Evolutionary conservation across 257 asterid genomes (phyloP), one percentile per base, ranked within the genome.

Genomic region (Fraxinus anomala): DNA sequence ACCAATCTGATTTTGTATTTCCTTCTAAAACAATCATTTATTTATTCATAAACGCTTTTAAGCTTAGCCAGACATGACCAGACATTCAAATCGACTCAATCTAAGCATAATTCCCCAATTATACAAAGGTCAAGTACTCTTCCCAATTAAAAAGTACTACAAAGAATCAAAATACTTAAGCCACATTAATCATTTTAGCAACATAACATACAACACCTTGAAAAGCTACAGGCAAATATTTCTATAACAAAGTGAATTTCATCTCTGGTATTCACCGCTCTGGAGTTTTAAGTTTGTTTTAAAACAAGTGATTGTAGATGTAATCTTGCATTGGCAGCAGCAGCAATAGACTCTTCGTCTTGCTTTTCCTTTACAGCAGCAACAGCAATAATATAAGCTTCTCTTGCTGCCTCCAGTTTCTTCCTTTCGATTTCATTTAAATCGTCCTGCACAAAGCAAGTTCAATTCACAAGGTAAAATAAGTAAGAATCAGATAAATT

Each of bases 261-360:
- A 9, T 68, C 3, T 14, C 6, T 31, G 76, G 21, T 68, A 65
- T 73, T 68, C 26, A 68, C 21, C 3, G 72, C 26, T 65, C 69
- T 13, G 31, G 69, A 63, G 36, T 63, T 23, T 80, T 79, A 79
- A 36, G 74, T 70, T 78, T 76, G 79, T 77, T 85, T 82, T 56
- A 88, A 67, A 83, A 82, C 87, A 73, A 91, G 59, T 26, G 95
- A 91, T 78, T 88, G 96, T 80, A 94, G 91, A 82, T 80, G 89
- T 69, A 80, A 79, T 83, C 99, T 92, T 72, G 96, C 97, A 77
- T 39, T 79, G 47, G 93, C 92, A 56, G 97, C 99, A 56, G 89
- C 97, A 23, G 92, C 89, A 73, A 92, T 40, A 51, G 99, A 92
- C 85, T 83, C 89, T 73, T 91, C 93, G 7, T 92, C 96, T 83